Evolutionary conservation across 73 alveolate genomes (phyloP).

Genomic region (Breviolum minutum): DNA sequence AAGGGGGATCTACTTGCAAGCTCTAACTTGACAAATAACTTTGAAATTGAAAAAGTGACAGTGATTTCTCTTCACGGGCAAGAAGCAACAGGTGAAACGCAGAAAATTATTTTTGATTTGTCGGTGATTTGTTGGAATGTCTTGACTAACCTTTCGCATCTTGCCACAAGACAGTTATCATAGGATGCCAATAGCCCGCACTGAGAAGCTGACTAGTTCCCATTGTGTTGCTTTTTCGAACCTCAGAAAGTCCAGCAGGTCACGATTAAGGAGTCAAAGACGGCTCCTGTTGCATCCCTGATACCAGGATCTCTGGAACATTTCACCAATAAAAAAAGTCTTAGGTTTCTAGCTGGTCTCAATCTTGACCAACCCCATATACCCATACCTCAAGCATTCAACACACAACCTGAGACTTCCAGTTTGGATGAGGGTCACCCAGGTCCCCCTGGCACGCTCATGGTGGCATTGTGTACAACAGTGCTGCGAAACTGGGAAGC

Average conservation of each 20-base stretch:
- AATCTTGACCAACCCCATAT: neutral
- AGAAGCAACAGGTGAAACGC: too few relatives aligned
- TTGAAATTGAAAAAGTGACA: too few relatives aligned
- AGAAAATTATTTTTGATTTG: too few relatives aligned
- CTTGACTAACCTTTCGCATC: too few relatives aligned
- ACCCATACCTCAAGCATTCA: neutral
- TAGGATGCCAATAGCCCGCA: neutral
- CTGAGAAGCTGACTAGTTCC: constrained; percentile 11
- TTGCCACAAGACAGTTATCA: too few relatives aligned
- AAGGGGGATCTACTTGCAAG: too few relatives aligned
- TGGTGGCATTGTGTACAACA: neutral
- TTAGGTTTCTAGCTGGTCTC: neutral
- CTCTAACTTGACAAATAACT: too few relatives aligned
- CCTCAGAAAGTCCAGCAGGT: neutral
- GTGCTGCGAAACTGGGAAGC: neutral
- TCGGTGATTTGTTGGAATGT: too few relatives aligned
- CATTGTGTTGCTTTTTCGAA: constrained; percentile 39
- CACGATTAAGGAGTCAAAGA: too few relatives aligned
- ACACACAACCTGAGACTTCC: neutral
- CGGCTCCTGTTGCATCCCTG: too few relatives aligned
- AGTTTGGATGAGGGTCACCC: neutral
- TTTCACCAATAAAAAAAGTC: neutral
- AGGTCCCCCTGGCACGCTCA: constrained; percentile 13
- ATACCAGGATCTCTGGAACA: too few relatives aligned
- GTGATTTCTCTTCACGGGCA: too few relatives aligned